These are phyloP conservation scores for Sporothrix sp. DNA, from an alignment of 2,329 filamentous ascomycete genomes.

Conservation along the genomic window DNA sequence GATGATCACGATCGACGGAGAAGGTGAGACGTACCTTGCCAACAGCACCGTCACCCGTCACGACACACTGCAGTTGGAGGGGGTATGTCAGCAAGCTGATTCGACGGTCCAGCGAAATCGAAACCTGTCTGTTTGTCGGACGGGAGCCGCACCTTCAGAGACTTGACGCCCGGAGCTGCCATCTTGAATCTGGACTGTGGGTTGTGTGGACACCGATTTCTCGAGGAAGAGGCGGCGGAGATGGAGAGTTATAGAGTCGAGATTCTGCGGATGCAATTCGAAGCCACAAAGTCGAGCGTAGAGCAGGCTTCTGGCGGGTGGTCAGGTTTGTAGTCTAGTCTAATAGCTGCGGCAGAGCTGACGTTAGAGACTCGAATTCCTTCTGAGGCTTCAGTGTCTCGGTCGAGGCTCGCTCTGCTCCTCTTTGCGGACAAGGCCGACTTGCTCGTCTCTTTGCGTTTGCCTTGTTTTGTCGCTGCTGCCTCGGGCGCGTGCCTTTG, in stretches of 20 bases:
- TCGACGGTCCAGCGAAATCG: too few species aligned
- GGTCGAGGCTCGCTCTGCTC: constrained; percentile 5
- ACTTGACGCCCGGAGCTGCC: constrained; percentile 78
- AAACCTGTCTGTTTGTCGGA: not conserved
- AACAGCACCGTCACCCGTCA: constrained; percentile 97
- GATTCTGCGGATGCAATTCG: not conserved
- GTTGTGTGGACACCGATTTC: constrained; percentile 2
- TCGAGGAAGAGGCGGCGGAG: not conserved
- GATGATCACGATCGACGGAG: too few species aligned
- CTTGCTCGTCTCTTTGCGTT: not conserved
- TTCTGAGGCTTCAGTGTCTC: not conserved
- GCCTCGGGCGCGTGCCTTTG: too few species aligned
- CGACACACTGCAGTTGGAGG: constrained; percentile 63
- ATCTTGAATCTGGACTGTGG: constrained; percentile 42
- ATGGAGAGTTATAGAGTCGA: not conserved
- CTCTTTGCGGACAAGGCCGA: not conserved
- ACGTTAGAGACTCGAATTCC: constrained; percentile 10
- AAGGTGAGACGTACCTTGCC: constrained; percentile 73
- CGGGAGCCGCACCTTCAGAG: constrained; percentile 62
- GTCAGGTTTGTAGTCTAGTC: too few species aligned
- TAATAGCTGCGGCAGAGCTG: constrained; percentile 5
- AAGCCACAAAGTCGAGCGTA: not conserved
- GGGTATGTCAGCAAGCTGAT: not conserved
- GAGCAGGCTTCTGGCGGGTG: too few species aligned
- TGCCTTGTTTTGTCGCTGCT: not conserved